Evolutionary conservation across 2,329 filamentous ascomycete genomes (phyloP), one percentile per base, ranked within the genome.

Genomic region (Trichothecium sympodiale): DNA sequence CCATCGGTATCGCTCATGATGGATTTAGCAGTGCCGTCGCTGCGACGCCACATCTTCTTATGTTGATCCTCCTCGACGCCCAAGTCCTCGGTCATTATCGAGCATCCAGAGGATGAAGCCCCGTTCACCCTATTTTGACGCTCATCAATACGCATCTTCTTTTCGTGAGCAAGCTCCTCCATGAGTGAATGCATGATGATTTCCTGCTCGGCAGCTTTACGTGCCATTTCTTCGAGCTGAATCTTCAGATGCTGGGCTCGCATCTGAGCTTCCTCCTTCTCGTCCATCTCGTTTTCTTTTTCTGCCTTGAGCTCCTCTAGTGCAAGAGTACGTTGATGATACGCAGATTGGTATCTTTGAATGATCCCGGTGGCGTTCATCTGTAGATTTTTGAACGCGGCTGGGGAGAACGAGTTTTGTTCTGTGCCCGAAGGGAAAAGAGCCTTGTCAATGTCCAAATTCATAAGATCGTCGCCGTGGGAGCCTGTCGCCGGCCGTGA

Each of bases 341-440:
- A 80, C 20, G 74, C 75, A 9, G 54, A 56, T 46, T 80, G 77
- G 43, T 79, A 68, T 48, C 62, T 68, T 16, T 57, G 59, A 17
- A 80, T 51, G 4, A 79, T 54, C 4, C 70, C 68, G 4, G 61
- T 57, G 3, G 77, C 76, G 38, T 73, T 75, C 42, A 59, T 54
- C 39, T 74, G 71, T n/a, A 78, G 60, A 48, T 74, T 77, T 49
- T 74, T 76, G 55, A 68, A 80, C 8, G 69, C 67, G 0, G 69
- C 62, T 0, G 74, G 73, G 1, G 74, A 76, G 50, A 76, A 74
- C 2, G 67, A 48, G 10, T 66, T 60, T 0, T 47, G 44, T 1
- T 67, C 58, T 1, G 57, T 46, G 3, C 59, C 57, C 1, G 53
- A 42, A 0, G 73, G 70, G 40, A 69, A 76, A 10, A 80, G 61